Base-by-base conservation (phyloP, 495 filamentous ascomycete species). In the Penicillium pancosmium region DNA sequence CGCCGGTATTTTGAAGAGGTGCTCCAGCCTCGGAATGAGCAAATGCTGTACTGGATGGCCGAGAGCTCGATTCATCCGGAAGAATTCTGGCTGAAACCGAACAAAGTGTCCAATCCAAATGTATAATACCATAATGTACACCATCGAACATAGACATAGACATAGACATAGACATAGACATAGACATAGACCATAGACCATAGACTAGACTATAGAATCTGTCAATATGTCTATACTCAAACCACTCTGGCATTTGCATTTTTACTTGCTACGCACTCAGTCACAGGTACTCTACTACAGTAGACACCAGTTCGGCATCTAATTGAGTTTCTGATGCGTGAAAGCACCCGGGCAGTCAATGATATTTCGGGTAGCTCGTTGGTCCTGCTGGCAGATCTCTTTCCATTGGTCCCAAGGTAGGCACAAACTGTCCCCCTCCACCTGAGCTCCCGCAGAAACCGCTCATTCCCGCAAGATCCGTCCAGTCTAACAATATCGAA, bases 1-100 rank as follows among this genome's bases (percentile, higher is more conserved):
- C 47, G 59, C n/a, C 60, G 57, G 15, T 77, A 69, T 56, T 5
- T 73, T 8, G 56, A 63, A 10, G 66, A 74, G 34, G 69, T 73
- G 23, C 50, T 75, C 46, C 49, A 56, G 1, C 67, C 66, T 15
- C 12, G 10, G 5, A 50, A 40, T 16, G 64, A 60, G 10, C 60
- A 61, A 10, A 19, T 64, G 21, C 50, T 16, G 4, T 57, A 60
- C 19, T 77, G 70, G 68, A 64, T 73, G 55, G 56, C 44, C n/a
- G 67, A 75, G 46, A 65, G 52, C 23, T 60, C 56, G 16, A 60
- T 63, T 50, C 21, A 18, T 16, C 27, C 27, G 16, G 50, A 57
- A n/a, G 36, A 53, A 48, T 50, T 49, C 18, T 66, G 64, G 64
- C 5, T 52, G 25, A 55, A 51, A 47, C 9, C 10, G 18, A 27